Evolutionary conservation across 2,329 filamentous ascomycete species (phyloP), one percentile per base, ranked within the genome.

Genomic region (Cytospora piceicola): DNA sequence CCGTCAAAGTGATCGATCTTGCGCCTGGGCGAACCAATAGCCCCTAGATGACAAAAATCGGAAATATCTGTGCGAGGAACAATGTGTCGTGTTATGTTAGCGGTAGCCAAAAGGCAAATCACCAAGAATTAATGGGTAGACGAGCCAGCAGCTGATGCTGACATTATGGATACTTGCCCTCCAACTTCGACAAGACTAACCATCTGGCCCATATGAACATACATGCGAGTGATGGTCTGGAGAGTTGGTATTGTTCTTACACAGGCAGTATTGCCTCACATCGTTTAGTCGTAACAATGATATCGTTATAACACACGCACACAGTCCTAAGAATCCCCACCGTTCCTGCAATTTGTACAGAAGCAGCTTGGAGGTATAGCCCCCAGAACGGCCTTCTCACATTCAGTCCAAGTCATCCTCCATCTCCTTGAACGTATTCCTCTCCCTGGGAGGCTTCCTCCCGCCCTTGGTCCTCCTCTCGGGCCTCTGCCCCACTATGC

Each of bases 391-490:
- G 15, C 46, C 22, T 15, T 9, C 24, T 14, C 22, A 53, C n/a
- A 46, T 29, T 63, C 34, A 63, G 6, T 29, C 29, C 15, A 51
- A 30, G 2, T 57, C 53, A 36, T 80, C 77, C 2, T 73, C 69
- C 46, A 80, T 67, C 71, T 83, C 77, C 63, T 77, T 71, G 66
- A 83, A 53, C 36, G 82, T 61, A 20, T 80, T 78, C 32, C 75
- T 73, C 59, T 77, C 71, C 70, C 72, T 75, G 14, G 68, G 63
- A 15, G 59, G 70, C 73, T 71, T 77, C 73, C 73, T 79, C 67
- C 76, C 76, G 6, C 77, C 75, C 75, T 81, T 84, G 9, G 76
- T 77, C 67, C 79, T 74, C 67, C 80, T 74, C 68, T 76, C 75
- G n/a, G 72, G 69, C 4, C 72, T 70, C 29, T 76, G 74, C 4